Evolutionary conservation across 116 monocot genomes (phyloP).

Genomic region (Thalassia testudinum): DNA sequence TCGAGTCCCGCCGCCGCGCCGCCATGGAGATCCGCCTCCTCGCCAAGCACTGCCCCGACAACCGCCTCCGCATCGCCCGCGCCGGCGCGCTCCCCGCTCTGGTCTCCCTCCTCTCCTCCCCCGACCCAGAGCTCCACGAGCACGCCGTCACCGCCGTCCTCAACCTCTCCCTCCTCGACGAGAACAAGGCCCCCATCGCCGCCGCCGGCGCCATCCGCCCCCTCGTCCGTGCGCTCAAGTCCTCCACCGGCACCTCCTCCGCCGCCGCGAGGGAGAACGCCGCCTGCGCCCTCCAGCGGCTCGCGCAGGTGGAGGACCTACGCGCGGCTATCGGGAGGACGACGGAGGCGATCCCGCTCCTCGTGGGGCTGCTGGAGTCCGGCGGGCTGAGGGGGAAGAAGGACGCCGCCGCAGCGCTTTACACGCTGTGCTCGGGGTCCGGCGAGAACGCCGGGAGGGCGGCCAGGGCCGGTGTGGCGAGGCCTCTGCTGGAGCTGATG

Average conservation of each 20-base stretch:
- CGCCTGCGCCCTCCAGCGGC: conserved; percentile 23
- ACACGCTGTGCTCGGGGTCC: conserved; percentile 24
- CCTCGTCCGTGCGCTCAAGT: conserved; percentile 10
- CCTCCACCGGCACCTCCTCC: conserved; percentile 8
- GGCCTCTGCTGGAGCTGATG: conserved; percentile 40
- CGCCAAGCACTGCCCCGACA: conserved; percentile 24
- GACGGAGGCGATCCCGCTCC: conserved; percentile 40
- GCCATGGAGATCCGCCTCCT: conserved; percentile 35
- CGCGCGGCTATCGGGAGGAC: conserved; percentile 21
- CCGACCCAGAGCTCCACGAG: conserved; percentile 19
- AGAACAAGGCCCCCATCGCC: conserved; percentile 21
- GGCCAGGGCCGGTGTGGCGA: conserved; percentile 37
- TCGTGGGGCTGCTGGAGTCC: conserved; percentile 33
- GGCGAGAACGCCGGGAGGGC: conserved; percentile 39
- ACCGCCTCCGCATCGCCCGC: conserved; percentile 15
- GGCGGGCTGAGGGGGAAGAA: conserved; percentile 53
- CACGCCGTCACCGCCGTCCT: conserved; percentile 27
- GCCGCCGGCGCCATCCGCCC: conserved; percentile 25
- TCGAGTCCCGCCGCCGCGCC: conserved; percentile 11
- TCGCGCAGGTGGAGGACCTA: conserved; percentile 28
- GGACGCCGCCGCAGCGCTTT: conserved; percentile 56
- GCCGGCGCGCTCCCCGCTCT: conserved; percentile 22
- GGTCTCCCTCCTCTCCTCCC: conserved; percentile 14
- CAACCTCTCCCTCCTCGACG: too few species aligned
- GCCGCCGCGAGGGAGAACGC: conserved; percentile 20